A percentile compares a stretch with the other conserved stretches of the same genome.
These are phyloP conservation scores for Nemania sp. DNA, from an alignment of 2,329 filamentous ascomycete genomes.

Conservation along the genomic window DNA sequence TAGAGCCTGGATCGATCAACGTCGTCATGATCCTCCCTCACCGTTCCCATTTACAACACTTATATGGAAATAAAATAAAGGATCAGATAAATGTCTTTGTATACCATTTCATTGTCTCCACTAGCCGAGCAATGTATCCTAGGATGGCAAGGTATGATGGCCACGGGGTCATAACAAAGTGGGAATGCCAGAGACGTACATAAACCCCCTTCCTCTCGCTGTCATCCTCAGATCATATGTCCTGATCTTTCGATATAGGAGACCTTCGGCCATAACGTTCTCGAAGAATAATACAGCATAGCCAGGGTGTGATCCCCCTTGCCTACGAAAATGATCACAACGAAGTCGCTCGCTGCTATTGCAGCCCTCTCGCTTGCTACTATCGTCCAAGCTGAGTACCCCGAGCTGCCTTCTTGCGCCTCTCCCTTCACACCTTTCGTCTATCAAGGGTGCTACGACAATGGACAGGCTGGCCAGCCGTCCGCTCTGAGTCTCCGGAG, in stretches of 20 bases:
- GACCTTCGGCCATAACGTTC: background rate
- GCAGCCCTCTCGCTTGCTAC: conserved; percentile 45
- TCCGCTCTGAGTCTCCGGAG: conserved; percentile 49
- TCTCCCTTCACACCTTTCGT: conserved; percentile 51
- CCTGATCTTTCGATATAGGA: conserved; percentile 11
- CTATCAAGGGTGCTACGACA: conserved; percentile 52
- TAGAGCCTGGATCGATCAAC: conserved; percentile 17
- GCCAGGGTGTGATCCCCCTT: background rate
- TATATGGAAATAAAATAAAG: background rate
- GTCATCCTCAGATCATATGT: conserved; percentile 10
- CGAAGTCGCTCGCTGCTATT: conserved; percentile 42
- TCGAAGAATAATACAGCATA: conserved; percentile 2
- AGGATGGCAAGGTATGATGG: too few species aligned
- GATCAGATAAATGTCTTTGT: too few species aligned
- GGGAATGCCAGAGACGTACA: too few species aligned
- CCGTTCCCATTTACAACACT: conserved; percentile 8
- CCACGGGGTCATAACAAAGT: conserved; percentile 6
- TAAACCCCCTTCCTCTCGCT: conserved; percentile 20
- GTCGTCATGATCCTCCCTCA: conserved; percentile 2
- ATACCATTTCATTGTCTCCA: too few species aligned
- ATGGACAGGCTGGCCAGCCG: conserved; percentile 37
- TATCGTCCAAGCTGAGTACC: conserved; percentile 46
- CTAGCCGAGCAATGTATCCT: too few species aligned
- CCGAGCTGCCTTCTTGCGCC: conserved; percentile 50
- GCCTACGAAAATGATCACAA: conserved; percentile 37